Evolutionary conservation across 2,329 filamentous ascomycete species (phyloP).

Genomic region (Pseudopyricularia cyperi): DNA sequence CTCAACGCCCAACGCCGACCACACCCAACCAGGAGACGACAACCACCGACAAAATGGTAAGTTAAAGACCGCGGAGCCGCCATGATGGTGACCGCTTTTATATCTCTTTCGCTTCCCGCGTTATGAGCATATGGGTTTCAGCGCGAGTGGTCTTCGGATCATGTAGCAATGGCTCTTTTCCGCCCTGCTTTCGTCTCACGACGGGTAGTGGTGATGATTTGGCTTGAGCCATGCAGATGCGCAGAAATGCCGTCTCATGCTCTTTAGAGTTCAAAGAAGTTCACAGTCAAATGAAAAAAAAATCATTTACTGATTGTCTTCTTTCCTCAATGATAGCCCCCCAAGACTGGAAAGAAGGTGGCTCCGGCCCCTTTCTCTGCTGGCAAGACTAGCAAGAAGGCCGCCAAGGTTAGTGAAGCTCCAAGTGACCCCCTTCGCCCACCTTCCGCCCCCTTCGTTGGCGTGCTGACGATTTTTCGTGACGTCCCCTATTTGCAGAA

Average conservation of each 20-base stretch:
- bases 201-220: slow-evolving; percentile 41
- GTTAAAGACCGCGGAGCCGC: slow-evolving; percentile 9
- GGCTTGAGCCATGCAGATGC: slow-evolving; percentile 43
- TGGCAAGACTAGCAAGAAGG: slow-evolving; percentile 93
- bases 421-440: not conserved
- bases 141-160: slow-evolving; percentile 7
- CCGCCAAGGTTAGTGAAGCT: slow-evolving; percentile 66
- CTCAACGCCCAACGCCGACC: not conserved
- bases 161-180: slow-evolving; percentile 19
- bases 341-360: slow-evolving; percentile 96
- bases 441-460: not conserved
- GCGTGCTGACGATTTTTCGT: slow-evolving; percentile 1
- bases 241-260: slow-evolving; percentile 44
- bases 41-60: slow-evolving; percentile 50
- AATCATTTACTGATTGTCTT: slow-evolving; percentile 89
- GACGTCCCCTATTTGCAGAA: slow-evolving; percentile 46
- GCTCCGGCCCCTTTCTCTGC: slow-evolving; percentile 93
- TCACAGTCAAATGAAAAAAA: slow-evolving; percentile 55
- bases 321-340: slow-evolving; percentile 99
- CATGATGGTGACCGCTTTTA: slow-evolving; percentile 20
- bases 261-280: slow-evolving; percentile 89
- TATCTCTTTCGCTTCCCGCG: not conserved
- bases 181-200: slow-evolving; percentile 24
- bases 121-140: not conserved
- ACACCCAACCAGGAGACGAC: slow-evolving; percentile 26